Evolutionary conservation across 2,329 filamentous ascomycete genomes (phyloP).

Genomic region (Albophoma yamanashiensis): DNA sequence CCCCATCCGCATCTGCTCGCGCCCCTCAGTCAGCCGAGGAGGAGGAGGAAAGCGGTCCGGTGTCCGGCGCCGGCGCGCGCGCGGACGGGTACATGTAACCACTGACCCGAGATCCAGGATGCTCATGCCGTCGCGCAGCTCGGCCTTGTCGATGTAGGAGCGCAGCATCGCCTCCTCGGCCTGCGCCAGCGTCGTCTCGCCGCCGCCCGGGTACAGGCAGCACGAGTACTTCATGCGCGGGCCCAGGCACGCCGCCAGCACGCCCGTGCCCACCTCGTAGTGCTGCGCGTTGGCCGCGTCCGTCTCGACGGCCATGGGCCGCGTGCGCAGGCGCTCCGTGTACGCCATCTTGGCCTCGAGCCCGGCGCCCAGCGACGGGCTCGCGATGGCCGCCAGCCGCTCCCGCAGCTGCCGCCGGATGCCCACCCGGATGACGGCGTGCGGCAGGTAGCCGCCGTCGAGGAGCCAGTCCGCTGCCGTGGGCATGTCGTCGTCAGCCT

Average conservation of each 20-base stretch:
- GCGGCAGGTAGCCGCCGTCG: constrained; percentile 55
- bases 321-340: constrained; percentile 44
- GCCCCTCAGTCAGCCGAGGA: neutral
- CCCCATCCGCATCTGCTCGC: constrained; percentile 55
- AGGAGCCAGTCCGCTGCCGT: constrained; percentile 40
- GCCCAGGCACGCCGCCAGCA: constrained; percentile 50
- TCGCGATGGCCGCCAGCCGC: constrained; percentile 44
- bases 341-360: constrained; percentile 54
- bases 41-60: no score
- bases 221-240: constrained; percentile 65
- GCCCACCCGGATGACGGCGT: constrained; percentile 50
- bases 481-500: neutral
- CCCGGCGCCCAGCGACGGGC: constrained; percentile 38
- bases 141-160: constrained; percentile 50
- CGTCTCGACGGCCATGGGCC: constrained; percentile 60
- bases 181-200: constrained; percentile 53
- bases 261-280: constrained; percentile 60
- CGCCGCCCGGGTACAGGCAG: constrained; percentile 52
- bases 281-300: constrained; percentile 57
- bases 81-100: no score
- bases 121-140: constrained; percentile 46
- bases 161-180: constrained; percentile 58
- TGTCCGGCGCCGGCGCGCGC: no score
- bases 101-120: constrained; percentile 43
- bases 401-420: constrained; percentile 57